Evolutionary conservation across 2,329 filamentous ascomycete genomes (phyloP).

Genomic region (Talaromyces sp.): DNA sequence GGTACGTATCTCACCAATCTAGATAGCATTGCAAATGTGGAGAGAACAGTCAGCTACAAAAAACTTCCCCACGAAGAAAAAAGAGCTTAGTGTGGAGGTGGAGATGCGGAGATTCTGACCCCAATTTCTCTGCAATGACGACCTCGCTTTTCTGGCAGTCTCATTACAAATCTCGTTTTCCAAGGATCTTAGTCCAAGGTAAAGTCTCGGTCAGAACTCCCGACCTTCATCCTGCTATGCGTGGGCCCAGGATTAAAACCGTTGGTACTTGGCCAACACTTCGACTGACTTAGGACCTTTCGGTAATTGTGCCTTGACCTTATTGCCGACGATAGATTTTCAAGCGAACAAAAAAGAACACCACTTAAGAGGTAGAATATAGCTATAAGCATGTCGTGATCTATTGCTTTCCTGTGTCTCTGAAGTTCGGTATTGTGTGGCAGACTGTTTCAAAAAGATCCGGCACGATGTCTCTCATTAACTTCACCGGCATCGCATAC

Average conservation of each 20-base stretch:
- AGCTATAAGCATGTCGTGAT: constrained; percentile 1
- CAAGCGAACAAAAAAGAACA: background rate
- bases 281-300: background rate
- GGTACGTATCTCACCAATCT: background rate
- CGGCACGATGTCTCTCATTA: background rate
- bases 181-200: background rate
- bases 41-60: background rate
- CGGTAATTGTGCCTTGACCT: background rate
- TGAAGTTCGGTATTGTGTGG: background rate
- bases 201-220: background rate
- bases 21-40: background rate
- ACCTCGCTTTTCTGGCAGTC: background rate
- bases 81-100: background rate
- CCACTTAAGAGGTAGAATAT: background rate
- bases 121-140: background rate
- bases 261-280: background rate
- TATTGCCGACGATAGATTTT: background rate
- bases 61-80: background rate
- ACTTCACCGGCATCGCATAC: background rate
- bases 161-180: background rate
- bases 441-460: background rate
- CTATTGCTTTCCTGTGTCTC: background rate
- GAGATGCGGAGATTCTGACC: background rate
- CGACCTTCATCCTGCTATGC: background rate
- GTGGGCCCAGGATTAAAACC: background rate